Evolutionary conservation across 306 rosid species (phyloP).

Genomic region (Trifolium pratense): DNA sequence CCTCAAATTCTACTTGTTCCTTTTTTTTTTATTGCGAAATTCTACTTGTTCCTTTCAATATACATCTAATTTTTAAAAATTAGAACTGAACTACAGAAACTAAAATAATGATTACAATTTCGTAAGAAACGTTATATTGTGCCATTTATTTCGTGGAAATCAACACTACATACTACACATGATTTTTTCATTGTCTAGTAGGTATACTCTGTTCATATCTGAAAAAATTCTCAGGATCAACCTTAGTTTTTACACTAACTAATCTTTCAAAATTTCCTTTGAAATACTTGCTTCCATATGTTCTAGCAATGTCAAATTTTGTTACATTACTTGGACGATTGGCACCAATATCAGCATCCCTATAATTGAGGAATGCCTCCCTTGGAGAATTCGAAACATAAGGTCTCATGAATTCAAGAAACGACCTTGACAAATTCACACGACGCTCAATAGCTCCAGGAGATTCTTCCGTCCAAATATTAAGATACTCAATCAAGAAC

Average conservation of each 20-base stretch:
- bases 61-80: background rate
- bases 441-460: background rate
- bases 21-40: too few relatives aligned
- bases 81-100: background rate
- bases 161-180: background rate
- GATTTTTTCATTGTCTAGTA: background rate
- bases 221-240: slow-evolving; percentile 45
- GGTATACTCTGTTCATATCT: slow-evolving; percentile 45
- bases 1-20: too few relatives aligned
- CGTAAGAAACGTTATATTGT: background rate
- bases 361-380: slow-evolving; percentile 37
- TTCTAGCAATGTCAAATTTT: background rate
- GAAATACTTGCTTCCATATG: slow-evolving; percentile 37
- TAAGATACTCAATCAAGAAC: slow-evolving; percentile 21
- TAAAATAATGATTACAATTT: background rate
- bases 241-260: slow-evolving; percentile 3
- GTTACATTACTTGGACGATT: slow-evolving; percentile 34
- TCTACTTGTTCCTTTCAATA: too few relatives aligned
- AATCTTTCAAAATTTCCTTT: slow-evolving; percentile 38
- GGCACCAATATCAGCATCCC: slow-evolving; percentile 48
- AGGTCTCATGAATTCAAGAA: slow-evolving; percentile 10
- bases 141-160: background rate
- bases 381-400: slow-evolving; percentile 41
- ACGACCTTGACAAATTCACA: background rate
- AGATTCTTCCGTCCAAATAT: slow-evolving; percentile 28